Evolutionary conservation across 441 rosid genomes (phyloP), one percentile per base, ranked within the genome.

Genomic region (Aleurites moluccanus): DNA sequence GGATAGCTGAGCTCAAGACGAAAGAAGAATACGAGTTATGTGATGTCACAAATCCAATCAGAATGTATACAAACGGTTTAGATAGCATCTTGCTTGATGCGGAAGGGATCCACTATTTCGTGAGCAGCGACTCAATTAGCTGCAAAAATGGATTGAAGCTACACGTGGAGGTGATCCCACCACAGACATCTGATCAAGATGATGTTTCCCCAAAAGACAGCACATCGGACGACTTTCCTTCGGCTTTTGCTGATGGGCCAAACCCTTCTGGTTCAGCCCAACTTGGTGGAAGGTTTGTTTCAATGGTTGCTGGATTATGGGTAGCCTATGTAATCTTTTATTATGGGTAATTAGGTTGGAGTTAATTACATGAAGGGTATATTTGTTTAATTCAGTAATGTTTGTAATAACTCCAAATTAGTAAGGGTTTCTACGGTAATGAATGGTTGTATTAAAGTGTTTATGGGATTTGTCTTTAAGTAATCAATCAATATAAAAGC

Each of bases 91-190:
- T 65, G 14, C 82, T 90, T 6, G 78, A 62, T 7, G 82, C 70
- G 27, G 85, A 84, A 77, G 92, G 90, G 42, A 70, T 64, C 64
- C 86, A 87, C 49, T 86, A 88, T 86, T 88, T 89, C 79, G 76
- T 74, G 0, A 90, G 89, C 73, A 64, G 73, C 83, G 69, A 72
- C 67, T 30, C 67, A 0, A 76, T 81, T 9, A 85, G 67, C 72
- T 90, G 94, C 86, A 85, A 79, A 83, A 77, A 14, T 2, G 92
- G 94, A n/a, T 75, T 90, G 61, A 90, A 80, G 85, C 77, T 90
- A 71, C 86, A 78, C 65, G 84, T 87, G 69, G 87, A 83, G 45
- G 88, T 84, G 42, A 27, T 69, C 67, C 86, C 86, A 20, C 38
- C 7, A 2, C 57, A 44, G 13, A 35, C 23, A 28, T 67, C 72